phyloP scores from a whole-genome alignment of 768 basidiomycete genomes.

The Rhodocollybia butyracea region DNA sequence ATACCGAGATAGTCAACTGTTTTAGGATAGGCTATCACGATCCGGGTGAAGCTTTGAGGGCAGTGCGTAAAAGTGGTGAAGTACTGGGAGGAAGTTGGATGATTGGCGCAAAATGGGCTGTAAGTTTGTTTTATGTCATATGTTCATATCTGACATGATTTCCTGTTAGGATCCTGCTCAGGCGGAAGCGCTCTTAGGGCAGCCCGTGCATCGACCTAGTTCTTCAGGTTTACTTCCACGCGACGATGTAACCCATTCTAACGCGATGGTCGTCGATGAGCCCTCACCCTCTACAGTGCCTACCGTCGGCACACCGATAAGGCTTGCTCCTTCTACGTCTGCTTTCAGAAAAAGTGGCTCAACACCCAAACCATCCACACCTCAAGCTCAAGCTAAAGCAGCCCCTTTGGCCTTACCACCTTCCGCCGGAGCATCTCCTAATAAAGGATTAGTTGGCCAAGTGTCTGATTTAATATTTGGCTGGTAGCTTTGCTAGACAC shows the following conservation, averaged over 20 bases:
- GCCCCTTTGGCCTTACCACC: constrained; percentile 15
- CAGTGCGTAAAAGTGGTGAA: constrained; percentile 82
- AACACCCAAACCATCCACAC: constrained; percentile 20
- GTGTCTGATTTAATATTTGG: constrained; percentile 81
- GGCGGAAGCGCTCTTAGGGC: constrained; percentile 48
- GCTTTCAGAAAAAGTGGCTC: constrained; percentile 55
- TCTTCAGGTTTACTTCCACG: constrained; percentile 22
- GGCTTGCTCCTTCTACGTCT: constrained; percentile 66
- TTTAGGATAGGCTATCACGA: constrained; percentile 76
- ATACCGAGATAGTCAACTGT: constrained; percentile 72
- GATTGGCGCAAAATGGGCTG: constrained; percentile 86
- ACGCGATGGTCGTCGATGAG: constrained; percentile 45
- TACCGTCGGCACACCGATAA: constrained; percentile 66
- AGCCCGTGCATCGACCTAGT: constrained; percentile 14
- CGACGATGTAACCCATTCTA: constrained; percentile 21
- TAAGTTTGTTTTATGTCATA: constrained; percentile 35
- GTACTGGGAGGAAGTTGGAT: constrained; percentile 72
- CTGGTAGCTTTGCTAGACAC: constrained; percentile 45
- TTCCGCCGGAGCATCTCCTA: constrained; percentile 31
- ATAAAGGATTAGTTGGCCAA: constrained; percentile 65
- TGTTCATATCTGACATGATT: not conserved
- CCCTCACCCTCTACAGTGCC: constrained; percentile 35
- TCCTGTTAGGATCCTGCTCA: constrained; percentile 53
- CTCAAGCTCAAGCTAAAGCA: constrained; percentile 12
- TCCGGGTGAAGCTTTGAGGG: constrained; percentile 70